phyloP scores from a whole-genome alignment of 345 rosid species.

The Corchorus olitorius region DNA sequence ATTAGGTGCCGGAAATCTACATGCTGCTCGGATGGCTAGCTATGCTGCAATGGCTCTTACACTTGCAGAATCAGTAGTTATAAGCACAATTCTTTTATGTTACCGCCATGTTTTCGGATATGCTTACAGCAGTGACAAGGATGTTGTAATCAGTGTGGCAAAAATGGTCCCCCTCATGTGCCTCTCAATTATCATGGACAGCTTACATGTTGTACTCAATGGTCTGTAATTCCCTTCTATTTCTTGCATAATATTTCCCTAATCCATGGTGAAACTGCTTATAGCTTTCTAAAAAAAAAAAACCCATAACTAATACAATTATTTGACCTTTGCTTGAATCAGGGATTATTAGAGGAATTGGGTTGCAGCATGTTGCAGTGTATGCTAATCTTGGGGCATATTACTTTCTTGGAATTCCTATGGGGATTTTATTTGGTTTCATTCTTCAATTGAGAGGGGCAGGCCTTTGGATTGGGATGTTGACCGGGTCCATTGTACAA shows the following conservation, averaged over 20 bases:
- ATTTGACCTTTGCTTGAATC: neutral
- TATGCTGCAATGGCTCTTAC: neutral
- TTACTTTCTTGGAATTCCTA: constrained; percentile 14
- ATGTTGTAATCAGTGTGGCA: neutral
- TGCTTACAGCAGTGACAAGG: constrained; percentile 13
- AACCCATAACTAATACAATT: too few species aligned
- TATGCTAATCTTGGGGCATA: constrained; percentile 18
- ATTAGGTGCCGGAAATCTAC: neutral
- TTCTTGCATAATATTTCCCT: neutral
- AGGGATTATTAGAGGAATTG: constrained; percentile 55
- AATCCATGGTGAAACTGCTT: neutral
- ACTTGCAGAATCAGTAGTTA: neutral
- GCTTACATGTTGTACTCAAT: neutral
- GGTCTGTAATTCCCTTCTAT: neutral
- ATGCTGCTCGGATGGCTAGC: neutral
- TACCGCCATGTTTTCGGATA: neutral
- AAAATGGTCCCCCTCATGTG: neutral
- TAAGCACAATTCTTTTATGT: neutral
- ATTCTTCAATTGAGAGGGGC: constrained; percentile 11
- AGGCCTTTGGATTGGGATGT: neutral
- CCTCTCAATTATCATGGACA: neutral
- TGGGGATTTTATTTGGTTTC: neutral
- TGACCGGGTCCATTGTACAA: too few species aligned
- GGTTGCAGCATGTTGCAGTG: constrained; percentile 17
- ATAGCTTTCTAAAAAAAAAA: neutral